Conservation (phyloP, 2,329 filamentous ascomycete species). For the Colletotrichum sp. region DNA sequence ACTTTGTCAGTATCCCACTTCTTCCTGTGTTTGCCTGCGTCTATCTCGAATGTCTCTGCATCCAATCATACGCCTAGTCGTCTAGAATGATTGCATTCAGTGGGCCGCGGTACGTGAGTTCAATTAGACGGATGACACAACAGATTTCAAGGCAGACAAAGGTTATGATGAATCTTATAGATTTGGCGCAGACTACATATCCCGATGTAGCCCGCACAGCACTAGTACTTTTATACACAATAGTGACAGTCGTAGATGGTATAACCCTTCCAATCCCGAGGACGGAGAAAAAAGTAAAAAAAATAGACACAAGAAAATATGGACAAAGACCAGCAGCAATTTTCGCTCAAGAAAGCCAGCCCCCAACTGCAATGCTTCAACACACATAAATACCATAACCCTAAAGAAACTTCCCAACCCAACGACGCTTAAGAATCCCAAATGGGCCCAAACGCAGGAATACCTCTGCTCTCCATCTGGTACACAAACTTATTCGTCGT, state of each 20-base stretch:
- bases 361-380: not conserved
- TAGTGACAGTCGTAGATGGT: not conserved
- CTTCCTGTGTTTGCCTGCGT: fast-evolving
- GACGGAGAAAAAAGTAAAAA: not conserved
- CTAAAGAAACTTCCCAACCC: not conserved
- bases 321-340: not conserved
- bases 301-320: not conserved
- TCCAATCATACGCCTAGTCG: too few relatives aligned
- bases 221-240: not conserved
- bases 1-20: fast-evolving
- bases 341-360: not conserved
- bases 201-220: not conserved
- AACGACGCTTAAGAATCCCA: constrained; percentile 59
- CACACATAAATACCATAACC: not conserved
- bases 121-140: too few relatives aligned
- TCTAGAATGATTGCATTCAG: too few relatives aligned
- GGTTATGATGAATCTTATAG: not conserved
- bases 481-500: constrained; percentile 73
- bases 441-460: constrained; percentile 75
- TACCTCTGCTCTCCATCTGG: constrained; percentile 67
- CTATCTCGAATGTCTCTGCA: not conserved
- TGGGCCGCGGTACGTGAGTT: too few relatives aligned
- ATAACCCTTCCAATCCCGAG: not conserved
- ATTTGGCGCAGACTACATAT: not conserved
- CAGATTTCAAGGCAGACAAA: not conserved